phyloP scores from a whole-genome alignment of 768 basidiomycete species.

The Tylopilus sp. region DNA sequence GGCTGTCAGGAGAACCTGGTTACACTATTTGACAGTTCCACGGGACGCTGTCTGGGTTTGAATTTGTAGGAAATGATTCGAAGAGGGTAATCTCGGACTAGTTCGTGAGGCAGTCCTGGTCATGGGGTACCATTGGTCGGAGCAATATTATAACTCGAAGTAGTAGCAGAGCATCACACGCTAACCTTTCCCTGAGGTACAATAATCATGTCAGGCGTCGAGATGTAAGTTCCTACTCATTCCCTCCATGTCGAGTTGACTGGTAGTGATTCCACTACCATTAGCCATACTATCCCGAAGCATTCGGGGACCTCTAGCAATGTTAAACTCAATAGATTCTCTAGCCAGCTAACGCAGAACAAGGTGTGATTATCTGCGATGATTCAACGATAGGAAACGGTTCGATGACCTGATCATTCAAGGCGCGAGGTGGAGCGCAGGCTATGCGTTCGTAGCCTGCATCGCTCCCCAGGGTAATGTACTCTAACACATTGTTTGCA shows the following conservation, averaged over 20 bases:
- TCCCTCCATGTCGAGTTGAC: not conserved
- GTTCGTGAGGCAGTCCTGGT: too few species aligned
- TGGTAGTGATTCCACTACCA: not conserved
- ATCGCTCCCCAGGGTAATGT: not conserved
- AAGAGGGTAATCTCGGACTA: too few species aligned
- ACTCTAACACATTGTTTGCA: not conserved
- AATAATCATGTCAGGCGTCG: conserved; percentile 55
- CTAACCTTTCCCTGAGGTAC: too few species aligned
- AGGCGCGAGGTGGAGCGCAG: conserved; percentile 73
- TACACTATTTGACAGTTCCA: not conserved
- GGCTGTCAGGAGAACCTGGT: not conserved
- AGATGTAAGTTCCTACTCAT: conserved; percentile 47
- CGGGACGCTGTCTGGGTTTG: not conserved
- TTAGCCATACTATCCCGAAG: conserved; percentile 21
- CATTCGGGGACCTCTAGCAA: conserved; percentile 27
- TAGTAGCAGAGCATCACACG: conserved; percentile 1
- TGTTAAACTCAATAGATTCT: conserved; percentile 69
- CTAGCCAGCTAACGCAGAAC: conserved; percentile 69
- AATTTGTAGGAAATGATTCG: too few species aligned
- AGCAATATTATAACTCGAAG: conserved; percentile 14
- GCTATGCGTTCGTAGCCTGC: conserved; percentile 68
- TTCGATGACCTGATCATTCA: conserved; percentile 1
- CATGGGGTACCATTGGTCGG: not conserved
- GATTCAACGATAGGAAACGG: not conserved
- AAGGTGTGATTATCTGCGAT: conserved; percentile 47